Evolutionary conservation across 805 yeast genomes (phyloP), one percentile per base, ranked within the genome.

Genomic region (Spathaspora passalidarum): DNA sequence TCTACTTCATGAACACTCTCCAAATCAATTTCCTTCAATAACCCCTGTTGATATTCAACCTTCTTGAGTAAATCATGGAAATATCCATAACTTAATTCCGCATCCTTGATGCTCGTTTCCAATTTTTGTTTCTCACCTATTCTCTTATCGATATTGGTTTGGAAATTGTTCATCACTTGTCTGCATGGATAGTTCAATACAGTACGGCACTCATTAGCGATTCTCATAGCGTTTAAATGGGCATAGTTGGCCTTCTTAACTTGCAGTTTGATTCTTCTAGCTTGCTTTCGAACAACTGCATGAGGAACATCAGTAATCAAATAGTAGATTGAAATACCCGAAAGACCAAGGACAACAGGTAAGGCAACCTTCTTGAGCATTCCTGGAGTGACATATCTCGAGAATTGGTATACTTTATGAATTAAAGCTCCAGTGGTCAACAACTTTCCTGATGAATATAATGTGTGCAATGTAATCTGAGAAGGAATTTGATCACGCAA

Each of bases 241-340:
- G 87, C 82, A 56, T 90, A 94, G 49, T 91, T 97, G 54, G 82
- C 65, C 13, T 77, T 79, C 36, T 73, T 72, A 26, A 94, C 70
- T 56, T 84, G 86, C 5, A 59, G 59, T 51, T 78, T 79, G 53
- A 92, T 78, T 63, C 86, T 88, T 40, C 76, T 72, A 0, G 94
- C 89, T 48, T 89, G 76, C 47, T 90, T 90, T 53, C 89, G 73
- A 16, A 96, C 95, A 55, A 88, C 81, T 0, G 97, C 96, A 55
- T 85, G 80, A 2, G 97, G 97, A 11, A 95, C 80, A 62, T 94
- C 98, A 48, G 75, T 72, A 16, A 89, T 68, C 47, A 90, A 61
- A 56, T 87, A 89, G 35, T 81, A 79, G 0, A 78, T 66, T 0
- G 85, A 73, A 11, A 80, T 69, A 1, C 80, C 75, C 4, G 79